Evolutionary conservation across 257 asterid species (phyloP).

Genomic region (Fraxinus excelsior): DNA sequence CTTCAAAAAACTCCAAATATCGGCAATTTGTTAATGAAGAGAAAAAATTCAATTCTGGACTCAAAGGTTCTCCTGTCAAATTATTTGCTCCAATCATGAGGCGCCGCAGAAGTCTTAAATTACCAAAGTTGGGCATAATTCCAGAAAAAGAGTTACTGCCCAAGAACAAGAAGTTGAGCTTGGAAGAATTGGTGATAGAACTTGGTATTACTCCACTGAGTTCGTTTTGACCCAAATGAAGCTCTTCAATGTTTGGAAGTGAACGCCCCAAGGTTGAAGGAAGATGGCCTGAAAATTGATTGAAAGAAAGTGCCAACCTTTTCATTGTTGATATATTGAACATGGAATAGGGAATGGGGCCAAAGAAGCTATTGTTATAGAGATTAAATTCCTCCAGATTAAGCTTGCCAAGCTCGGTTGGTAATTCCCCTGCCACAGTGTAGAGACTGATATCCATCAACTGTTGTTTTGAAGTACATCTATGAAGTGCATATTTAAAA

Average conservation of each 20-base stretch:
- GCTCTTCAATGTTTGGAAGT: slow-evolving; percentile 16
- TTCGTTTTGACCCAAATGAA: slow-evolving; percentile 14
- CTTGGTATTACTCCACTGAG: slow-evolving; percentile 30
- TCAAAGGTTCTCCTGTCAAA: slow-evolving; percentile 9
- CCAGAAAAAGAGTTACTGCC: slow-evolving; percentile 19
- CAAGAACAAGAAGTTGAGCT: slow-evolving; percentile 11
- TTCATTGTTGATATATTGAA: slow-evolving; percentile 28
- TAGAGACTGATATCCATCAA: not conserved
- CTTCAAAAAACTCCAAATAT: slow-evolving; percentile 10
- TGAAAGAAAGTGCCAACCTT: not conserved
- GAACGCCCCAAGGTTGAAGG: slow-evolving; percentile 20
- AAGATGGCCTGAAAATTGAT: slow-evolving; percentile 28
- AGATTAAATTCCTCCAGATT: slow-evolving; percentile 3
- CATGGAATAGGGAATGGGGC: slow-evolving; percentile 1
- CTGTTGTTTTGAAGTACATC: not conserved
- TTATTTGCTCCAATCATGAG: slow-evolving; percentile 15
- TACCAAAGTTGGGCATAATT: slow-evolving; percentile 18
- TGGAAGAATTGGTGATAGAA: slow-evolving; percentile 27
- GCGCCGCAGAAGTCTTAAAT: slow-evolving; percentile 5
- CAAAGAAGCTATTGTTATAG: slow-evolving; percentile 6
- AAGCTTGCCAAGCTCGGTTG: slow-evolving; percentile 24
- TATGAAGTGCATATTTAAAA: too few relatives aligned
- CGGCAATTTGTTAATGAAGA: slow-evolving; percentile 22
- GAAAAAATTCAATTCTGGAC: slow-evolving; percentile 18
- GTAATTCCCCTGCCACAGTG: slow-evolving; percentile 19